Evolutionary conservation across 73 alveolate genomes (phyloP), one percentile per base, ranked within the genome.

Genomic region (Paramecium octaurelia): DNA sequence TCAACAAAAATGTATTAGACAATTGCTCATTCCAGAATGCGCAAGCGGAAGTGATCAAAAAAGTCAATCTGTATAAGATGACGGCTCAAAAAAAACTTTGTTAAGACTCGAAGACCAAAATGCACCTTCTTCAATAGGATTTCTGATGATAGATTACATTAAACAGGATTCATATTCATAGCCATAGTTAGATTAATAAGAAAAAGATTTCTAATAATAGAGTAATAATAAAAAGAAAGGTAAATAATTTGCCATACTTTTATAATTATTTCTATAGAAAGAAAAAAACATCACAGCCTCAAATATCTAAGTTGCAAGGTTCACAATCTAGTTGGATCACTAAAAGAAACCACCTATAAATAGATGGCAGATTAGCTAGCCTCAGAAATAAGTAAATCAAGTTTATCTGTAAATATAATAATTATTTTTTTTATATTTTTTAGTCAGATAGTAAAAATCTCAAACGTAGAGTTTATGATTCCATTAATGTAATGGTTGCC

Each of bases 391-490:
- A 80, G 57, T 31, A 14, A 80, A 40, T 42, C 57, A 24, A 80
- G 76, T 44, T 24, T 36, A 31, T 36, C 57, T 36, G 91, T 80
- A 48, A 80, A 24, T 42, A 54, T 54, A 54, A 18, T 54, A 54
- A 54, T 54, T 75, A 75, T n/a, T 12, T 36, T 36, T 40, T 40
- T 31, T 34, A 21, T 75, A 75, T 31, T 29, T 80, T 38, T n/a
- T 18, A 43, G 46, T 23, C 18, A 12, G 91, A 80, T n/a, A 80
- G 57, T 48, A 9, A 80, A 80, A 80, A 80, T 27, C 91, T 80
- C 27, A 80, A 80, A 35, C 48, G 91, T 14, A 42, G 91, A 46
- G 91, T 80, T 23, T 80, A 80, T 80, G 91, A 80, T 46, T 80
- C 76, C 21, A 80, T 80, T 5, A 80, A 80, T 80, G 91, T 80